Conservation (phyloP, 2,329 filamentous ascomycete genomes). For the Hypoxylon sp. region DNA sequence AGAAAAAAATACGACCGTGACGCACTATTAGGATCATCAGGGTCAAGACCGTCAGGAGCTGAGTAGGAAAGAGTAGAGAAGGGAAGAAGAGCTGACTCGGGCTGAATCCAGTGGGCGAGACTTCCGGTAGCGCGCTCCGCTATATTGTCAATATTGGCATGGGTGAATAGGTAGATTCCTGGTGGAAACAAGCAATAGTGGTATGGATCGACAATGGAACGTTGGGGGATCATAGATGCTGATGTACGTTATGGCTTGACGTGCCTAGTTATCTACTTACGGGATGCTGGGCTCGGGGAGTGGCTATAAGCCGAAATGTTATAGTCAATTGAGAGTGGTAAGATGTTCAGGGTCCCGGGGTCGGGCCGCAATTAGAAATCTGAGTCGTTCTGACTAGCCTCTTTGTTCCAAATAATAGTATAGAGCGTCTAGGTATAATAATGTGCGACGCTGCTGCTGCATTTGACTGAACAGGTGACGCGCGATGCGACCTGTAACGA, state of each 20-base stretch:
- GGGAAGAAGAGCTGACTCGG: slow-evolving; percentile 26
- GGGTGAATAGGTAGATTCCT: slow-evolving; percentile 19
- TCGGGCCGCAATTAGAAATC: slow-evolving; percentile 35
- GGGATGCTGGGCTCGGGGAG: slow-evolving; percentile 12
- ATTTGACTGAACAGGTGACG: slow-evolving; percentile 25
- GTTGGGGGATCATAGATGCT: slow-evolving; percentile 25
- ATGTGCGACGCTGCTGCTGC: slow-evolving; percentile 16
- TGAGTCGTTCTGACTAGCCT: slow-evolving; percentile 10
- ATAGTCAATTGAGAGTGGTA: slow-evolving; percentile 7
- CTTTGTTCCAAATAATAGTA: not conserved
- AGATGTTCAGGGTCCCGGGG: slow-evolving; percentile 11
- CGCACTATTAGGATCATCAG: slow-evolving; percentile 11
- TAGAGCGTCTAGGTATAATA: slow-evolving; percentile 20
- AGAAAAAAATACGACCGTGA: slow-evolving; percentile 13
- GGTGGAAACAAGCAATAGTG: slow-evolving; percentile 22
- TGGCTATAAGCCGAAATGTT: slow-evolving; percentile 4
- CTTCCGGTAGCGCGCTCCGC: slow-evolving; percentile 30
- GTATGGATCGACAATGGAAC: slow-evolving; percentile 28
- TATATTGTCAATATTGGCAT: slow-evolving; percentile 38
- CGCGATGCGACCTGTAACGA: slow-evolving; percentile 28
- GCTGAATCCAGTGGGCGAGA: slow-evolving; percentile 29
- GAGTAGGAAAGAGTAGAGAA: slow-evolving; percentile 17
- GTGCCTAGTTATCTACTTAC: slow-evolving; percentile 31
- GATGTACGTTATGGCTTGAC: slow-evolving; percentile 32
- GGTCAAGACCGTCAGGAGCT: slow-evolving; percentile 13